phyloP scores from a whole-genome alignment of 257 asterid genomes.

The Fraxinus excelsior region DNA sequence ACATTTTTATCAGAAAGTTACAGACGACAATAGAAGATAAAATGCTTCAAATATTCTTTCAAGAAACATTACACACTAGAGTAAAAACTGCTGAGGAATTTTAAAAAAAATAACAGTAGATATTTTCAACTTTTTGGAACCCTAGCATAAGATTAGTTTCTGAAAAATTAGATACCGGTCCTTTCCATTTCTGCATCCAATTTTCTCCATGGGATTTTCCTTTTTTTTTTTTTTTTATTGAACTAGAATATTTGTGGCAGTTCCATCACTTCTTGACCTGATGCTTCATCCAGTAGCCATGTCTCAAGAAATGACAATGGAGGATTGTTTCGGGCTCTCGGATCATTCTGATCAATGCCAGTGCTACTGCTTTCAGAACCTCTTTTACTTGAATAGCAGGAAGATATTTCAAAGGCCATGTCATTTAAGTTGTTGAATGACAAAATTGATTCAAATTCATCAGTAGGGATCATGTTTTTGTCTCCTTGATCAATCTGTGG shows the following conservation, averaged over 20 bases:
- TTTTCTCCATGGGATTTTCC: neutral
- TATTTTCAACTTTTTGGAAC: slow-evolving; percentile 60
- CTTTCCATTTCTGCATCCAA: slow-evolving; percentile 21
- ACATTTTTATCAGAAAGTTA: neutral
- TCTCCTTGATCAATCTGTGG: slow-evolving; percentile 29
- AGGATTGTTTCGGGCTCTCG: slow-evolving; percentile 41
- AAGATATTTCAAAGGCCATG: slow-evolving; percentile 35
- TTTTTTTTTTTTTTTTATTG: neutral
- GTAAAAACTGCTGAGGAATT: too few relatives aligned
- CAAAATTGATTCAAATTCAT: slow-evolving; percentile 47
- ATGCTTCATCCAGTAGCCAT: slow-evolving; percentile 84
- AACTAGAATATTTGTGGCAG: slow-evolving; percentile 62
- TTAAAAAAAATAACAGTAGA: neutral
- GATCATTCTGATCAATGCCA: slow-evolving; percentile 23
- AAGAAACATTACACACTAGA: neutral
- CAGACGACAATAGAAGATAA: neutral
- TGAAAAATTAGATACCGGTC: slow-evolving; percentile 6
- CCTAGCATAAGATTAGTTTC: slow-evolving; percentile 35
- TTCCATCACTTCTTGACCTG: slow-evolving; percentile 63
- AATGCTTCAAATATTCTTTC: neutral
- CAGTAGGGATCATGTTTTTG: slow-evolving; percentile 22
- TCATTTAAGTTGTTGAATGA: slow-evolving; percentile 37
- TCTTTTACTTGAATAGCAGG: slow-evolving; percentile 50
- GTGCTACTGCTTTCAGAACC: slow-evolving; percentile 44
- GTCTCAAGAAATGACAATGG: slow-evolving; percentile 83